These are phyloP conservation scores for Syncephalastrum monosporum DNA, from an alignment of 371 early-diverging fungal genomes.

Conservation along the genomic window DNA sequence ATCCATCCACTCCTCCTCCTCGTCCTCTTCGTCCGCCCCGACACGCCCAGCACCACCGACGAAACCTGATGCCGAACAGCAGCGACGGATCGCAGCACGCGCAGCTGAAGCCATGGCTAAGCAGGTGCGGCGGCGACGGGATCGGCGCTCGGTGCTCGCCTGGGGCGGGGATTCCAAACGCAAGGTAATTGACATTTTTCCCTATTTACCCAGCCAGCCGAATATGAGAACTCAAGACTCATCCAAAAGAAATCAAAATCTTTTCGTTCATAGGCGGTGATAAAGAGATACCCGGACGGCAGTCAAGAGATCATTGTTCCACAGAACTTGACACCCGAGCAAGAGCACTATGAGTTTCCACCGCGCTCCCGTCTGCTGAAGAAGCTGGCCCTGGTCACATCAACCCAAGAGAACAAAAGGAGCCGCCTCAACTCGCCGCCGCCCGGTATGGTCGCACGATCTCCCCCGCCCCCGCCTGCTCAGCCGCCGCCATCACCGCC, in stretches of 20 bases:
- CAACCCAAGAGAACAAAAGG: conserved; percentile 12
- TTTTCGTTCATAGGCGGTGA: conserved; percentile 27
- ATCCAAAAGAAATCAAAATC: neutral
- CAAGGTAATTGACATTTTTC: no score
- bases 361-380: conserved; percentile 43
- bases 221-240: neutral
- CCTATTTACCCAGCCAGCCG: no score
- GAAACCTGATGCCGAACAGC: conserved; percentile 25
- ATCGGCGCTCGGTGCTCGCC: conserved; percentile 30
- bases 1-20: conserved; percentile 4
- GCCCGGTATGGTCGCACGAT: conserved; percentile 1
- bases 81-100: conserved; percentile 33
- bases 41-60: neutral
- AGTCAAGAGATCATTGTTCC: conserved; percentile 45
- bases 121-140: conserved; percentile 32
- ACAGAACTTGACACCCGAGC: conserved; percentile 45
- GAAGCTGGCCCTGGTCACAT: conserved; percentile 31
- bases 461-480: neutral
- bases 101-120: conserved; percentile 37
- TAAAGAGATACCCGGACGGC: conserved; percentile 43
- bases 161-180: conserved; percentile 28
- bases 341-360: conserved; percentile 49
- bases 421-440: conserved; percentile 17
- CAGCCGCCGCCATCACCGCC: conserved; percentile 9
- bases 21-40: conserved; percentile 13